Evolutionary conservation across 73 alveolate species (phyloP).

Genomic region (Tetrahymena elliotti): DNA sequence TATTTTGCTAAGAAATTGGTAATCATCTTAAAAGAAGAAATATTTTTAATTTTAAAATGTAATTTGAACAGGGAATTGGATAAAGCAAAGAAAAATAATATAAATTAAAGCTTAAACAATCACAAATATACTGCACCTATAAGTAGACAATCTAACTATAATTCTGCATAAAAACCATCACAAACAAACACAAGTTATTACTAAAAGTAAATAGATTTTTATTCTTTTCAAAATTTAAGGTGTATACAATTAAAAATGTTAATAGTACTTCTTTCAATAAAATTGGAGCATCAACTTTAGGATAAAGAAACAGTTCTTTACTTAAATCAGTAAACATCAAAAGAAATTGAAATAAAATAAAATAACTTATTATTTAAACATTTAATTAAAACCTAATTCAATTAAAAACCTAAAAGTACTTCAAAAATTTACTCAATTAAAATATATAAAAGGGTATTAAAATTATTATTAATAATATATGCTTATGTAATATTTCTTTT

Average conservation of each 20-base stretch:
- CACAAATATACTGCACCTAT: neutral
- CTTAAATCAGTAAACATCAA: neutral
- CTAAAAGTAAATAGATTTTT: neutral
- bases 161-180: neutral
- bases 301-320: neutral
- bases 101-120: neutral
- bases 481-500: too few relatives aligned
- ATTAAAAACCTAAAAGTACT: neutral
- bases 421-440: too few relatives aligned
- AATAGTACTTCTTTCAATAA: neutral
- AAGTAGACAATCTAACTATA: neutral
- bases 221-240: neutral
- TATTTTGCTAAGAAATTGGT: conserved; percentile 27
- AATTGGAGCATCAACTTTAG: neutral
- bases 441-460: too few relatives aligned
- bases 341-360: neutral
- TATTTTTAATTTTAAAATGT: neutral
- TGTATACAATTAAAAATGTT: neutral
- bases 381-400: neutral
- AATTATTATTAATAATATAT: too few relatives aligned
- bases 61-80: neutral
- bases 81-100: neutral
- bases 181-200: neutral
- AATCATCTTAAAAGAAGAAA: neutral
- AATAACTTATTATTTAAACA: neutral